Evolutionary conservation across 768 basidiomycete genomes (phyloP), one percentile per base, ranked within the genome.

Genomic region (Leccinum truebloodii): DNA sequence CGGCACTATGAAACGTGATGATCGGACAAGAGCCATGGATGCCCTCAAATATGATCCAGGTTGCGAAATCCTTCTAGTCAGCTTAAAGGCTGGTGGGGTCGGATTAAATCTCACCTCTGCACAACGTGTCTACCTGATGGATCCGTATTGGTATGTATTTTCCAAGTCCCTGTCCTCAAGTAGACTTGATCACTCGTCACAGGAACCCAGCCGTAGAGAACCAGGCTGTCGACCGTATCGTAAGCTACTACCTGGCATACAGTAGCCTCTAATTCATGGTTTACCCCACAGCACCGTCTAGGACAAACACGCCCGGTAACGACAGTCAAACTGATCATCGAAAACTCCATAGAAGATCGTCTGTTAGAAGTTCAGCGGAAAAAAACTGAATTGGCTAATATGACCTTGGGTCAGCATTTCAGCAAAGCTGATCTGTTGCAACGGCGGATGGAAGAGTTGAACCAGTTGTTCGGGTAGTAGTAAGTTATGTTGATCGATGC

Each of bases 131-230:
- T 98, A 97, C 74, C 78, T 99, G 48, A 95, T 98, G 87, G 95
- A 98, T 76, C 95, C 95, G 46, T 98, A 97, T 74, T 98, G 95
- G 94, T 89, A 64, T 78, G 51, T 46, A 50, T 22, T 52, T 26
- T 16, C 20, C 41, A 14, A 62, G 32, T 55, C 14, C 48, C 49
- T 18, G 22, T 54, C 24, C 18, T 10, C 37, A 9, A 44, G 61
- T 35, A 46, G 50, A 53, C 54, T 58, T n/a, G 56, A 50, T 32
- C 20, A 37, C 18, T 24, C 59, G 26, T 10, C 49, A 6, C 66
- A 94, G 92, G 94, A 97, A 97, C 68, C 95, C 95, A 16, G 94
- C 94, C 20, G 95, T 95, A 6, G 95, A 98, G 77, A 95, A 97
- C 69, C 96, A 98, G 76, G 96, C 95, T 20, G 93, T 98, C 30